A percentile compares a stretch with the other conserved stretches of the same genome.
phyloP scores from a whole-genome alignment of 1,284 basidiomycete species.

The Schizophyllum amplum region DNA sequence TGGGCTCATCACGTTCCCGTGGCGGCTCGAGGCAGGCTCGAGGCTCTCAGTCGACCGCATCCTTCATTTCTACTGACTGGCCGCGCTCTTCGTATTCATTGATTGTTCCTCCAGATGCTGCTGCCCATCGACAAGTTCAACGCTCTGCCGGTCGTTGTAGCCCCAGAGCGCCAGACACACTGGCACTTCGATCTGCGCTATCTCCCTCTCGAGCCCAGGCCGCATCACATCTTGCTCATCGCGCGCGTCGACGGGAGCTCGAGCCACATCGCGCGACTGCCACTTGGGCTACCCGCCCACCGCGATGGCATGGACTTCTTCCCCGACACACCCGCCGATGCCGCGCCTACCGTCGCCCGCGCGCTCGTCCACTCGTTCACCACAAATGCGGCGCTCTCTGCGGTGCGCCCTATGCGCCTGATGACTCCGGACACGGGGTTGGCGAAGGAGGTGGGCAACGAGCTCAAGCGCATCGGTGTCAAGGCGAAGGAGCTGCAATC shows the following conservation, averaged over 20 bases:
- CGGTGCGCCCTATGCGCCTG: constrained; percentile 20
- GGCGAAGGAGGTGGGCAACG: constrained; percentile 18
- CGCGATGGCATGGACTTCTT: constrained; percentile 18
- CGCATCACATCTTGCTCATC: constrained; percentile 10
- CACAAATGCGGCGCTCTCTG: constrained; percentile 6
- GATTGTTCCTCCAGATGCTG: neutral
- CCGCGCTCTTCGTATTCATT: no score
- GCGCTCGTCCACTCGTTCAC: constrained; percentile 23
- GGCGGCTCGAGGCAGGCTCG: no score
- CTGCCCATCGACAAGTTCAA: neutral
- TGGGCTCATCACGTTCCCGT: no score
- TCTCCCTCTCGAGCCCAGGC: constrained; percentile 9
- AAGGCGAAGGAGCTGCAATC: constrained; percentile 17
- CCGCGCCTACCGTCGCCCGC: constrained; percentile 21
- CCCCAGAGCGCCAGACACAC: neutral
- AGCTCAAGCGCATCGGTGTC: constrained; percentile 22
- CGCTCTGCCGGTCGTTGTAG: neutral
- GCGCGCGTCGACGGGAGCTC: constrained; percentile 4
- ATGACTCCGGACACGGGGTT: constrained; percentile 20
- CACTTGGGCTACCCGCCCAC: neutral
- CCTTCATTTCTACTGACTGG: no score
- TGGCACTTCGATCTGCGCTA: constrained; percentile 12
- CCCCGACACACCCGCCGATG: constrained; percentile 20
- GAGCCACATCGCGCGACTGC: constrained; percentile 9
- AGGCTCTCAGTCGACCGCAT: no score